Evolutionary conservation across 2,329 filamentous ascomycete genomes (phyloP).

Genomic region (Graphiopsis chlorocephala): DNA sequence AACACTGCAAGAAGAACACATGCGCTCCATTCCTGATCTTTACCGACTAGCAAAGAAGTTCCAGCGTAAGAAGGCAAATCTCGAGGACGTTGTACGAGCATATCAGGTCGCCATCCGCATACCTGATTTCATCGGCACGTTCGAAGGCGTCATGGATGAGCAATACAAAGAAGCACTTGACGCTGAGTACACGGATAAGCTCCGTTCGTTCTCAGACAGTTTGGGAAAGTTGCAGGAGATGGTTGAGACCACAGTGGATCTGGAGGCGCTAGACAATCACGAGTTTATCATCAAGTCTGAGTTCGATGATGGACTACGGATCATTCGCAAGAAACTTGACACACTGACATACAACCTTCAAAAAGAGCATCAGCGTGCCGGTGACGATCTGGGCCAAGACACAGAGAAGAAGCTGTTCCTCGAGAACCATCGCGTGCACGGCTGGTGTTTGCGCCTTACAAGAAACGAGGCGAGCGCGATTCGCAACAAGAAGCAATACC

Average conservation of each 20-base stretch:
- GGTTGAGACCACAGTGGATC: constrained; percentile 96
- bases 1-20: constrained; percentile 93
- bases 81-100: constrained; percentile 92
- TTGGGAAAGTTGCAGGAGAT: constrained; percentile 89
- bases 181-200: constrained; percentile 78
- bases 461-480: constrained; percentile 89
- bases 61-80: constrained; percentile 81
- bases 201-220: constrained; percentile 70
- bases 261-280: constrained; percentile 92
- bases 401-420: constrained; percentile 98
- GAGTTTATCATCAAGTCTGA: constrained; percentile 99
- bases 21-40: constrained; percentile 88
- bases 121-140: constrained; percentile 81
- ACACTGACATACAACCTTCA: constrained; percentile 80
- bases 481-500: constrained; percentile 83
- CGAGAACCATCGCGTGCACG: constrained; percentile 92
- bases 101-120: constrained; percentile 93
- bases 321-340: constrained; percentile 90
- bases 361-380: constrained; percentile 72
- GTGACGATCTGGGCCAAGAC: constrained; percentile 81
- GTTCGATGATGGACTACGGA: constrained; percentile 82
- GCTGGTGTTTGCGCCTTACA: constrained; percentile 93
- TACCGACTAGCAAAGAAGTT: constrained; percentile 94
- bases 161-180: constrained; percentile 85
- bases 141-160: constrained; percentile 95